Percentiles rank a stretch among this genome's conserved stretches.
These are phyloP conservation scores for Zygoascus ofunaensis DNA, from an alignment of 805 yeast genomes.

Conservation along the genomic window DNA sequence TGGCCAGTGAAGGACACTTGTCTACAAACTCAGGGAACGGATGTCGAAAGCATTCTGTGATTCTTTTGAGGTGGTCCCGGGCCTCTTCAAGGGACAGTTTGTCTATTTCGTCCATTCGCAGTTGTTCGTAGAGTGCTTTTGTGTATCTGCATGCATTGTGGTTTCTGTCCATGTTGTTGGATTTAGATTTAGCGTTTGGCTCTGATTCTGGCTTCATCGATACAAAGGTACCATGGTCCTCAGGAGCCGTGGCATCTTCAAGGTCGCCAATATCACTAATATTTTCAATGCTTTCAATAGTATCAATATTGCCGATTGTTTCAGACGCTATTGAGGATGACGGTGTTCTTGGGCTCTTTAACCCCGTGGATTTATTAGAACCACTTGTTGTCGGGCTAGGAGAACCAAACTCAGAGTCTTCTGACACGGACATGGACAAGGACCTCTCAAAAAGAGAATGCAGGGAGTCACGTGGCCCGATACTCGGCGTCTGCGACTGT, in stretches of 20 bases:
- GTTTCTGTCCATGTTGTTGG: neutral
- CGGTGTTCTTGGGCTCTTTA: neutral
- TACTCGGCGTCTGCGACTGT: neutral
- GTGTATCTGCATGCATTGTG: neutral
- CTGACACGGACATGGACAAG: neutral
- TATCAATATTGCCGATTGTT: neutral
- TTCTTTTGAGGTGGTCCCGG: slow-evolving; percentile 13
- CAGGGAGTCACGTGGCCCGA: neutral
- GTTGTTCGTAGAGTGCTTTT: slow-evolving; percentile 8
- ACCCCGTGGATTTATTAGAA: neutral
- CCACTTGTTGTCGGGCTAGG: neutral
- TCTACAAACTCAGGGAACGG: slow-evolving; percentile 9
- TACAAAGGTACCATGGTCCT: neutral
- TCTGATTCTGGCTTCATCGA: neutral
- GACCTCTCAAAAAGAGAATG: neutral
- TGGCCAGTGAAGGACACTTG: slow-evolving; percentile 7
- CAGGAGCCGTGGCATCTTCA: neutral
- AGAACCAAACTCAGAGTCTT: neutral
- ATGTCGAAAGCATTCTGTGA: slow-evolving; percentile 9
- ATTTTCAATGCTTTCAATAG: no score
- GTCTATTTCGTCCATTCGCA: slow-evolving; percentile 12
- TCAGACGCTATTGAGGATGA: no score
- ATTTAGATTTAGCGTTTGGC: neutral
- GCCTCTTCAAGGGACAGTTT: slow-evolving; percentile 5
- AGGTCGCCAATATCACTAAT: no score